phyloP scores from a whole-genome alignment of 1,284 basidiomycete genomes.

The Cryptococcus wingfieldii region DNA sequence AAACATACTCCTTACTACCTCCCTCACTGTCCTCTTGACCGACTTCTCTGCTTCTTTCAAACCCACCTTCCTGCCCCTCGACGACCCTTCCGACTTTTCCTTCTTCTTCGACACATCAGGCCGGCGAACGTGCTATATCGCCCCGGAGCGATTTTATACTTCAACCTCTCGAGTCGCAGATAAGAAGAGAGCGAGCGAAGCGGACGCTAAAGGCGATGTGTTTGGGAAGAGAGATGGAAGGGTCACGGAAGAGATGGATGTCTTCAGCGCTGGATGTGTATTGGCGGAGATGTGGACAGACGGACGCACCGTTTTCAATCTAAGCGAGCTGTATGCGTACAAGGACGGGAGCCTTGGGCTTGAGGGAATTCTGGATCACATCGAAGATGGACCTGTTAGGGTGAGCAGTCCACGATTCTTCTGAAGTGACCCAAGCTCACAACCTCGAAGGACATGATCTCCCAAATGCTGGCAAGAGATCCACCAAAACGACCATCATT shows the following conservation, averaged over 20 bases:
- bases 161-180: constrained; percentile 61
- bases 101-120: constrained; percentile 97
- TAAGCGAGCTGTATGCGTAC: constrained; percentile 95
- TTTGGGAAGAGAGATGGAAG: constrained; percentile 64
- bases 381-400: constrained; percentile 75
- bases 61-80: constrained; percentile 88
- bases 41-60: constrained; percentile 95
- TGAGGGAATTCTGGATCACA: constrained; percentile 65
- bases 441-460: constrained; percentile 65
- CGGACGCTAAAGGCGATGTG: constrained; percentile 7
- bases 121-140: constrained; percentile 88
- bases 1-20: constrained; percentile 94
- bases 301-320: constrained; percentile 86
- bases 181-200: constrained; percentile 52
- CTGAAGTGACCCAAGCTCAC: background rate
- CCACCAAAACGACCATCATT: constrained; percentile 74
- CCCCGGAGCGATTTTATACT: constrained; percentile 92
- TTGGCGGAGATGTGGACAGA: constrained; percentile 95
- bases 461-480: constrained; percentile 82
- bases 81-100: constrained; percentile 96
- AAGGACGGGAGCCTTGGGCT: constrained; percentile 77
- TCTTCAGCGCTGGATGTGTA: constrained; percentile 93
- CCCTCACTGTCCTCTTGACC: constrained; percentile 91
- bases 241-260: constrained; percentile 95
- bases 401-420: constrained; percentile 53